phyloP scores from a whole-genome alignment of 441 rosid species.

The Croton setiger region DNA sequence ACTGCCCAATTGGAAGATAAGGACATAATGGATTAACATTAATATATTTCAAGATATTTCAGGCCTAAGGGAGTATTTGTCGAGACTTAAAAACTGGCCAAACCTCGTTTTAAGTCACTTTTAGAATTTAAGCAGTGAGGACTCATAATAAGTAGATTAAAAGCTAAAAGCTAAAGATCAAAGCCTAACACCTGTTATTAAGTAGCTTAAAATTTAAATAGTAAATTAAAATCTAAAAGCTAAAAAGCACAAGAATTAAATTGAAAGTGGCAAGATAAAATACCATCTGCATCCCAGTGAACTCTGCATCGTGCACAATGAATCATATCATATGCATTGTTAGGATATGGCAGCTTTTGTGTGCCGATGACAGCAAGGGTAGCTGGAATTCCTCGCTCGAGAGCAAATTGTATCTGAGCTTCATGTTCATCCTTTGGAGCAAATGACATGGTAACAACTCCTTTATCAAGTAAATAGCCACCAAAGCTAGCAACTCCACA shows the following conservation, averaged over 20 bases:
- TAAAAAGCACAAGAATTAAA: too few relatives aligned
- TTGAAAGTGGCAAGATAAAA: not conserved
- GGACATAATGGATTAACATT: not conserved
- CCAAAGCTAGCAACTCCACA: constrained; percentile 97
- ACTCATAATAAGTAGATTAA: too few relatives aligned
- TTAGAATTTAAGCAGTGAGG: too few relatives aligned
- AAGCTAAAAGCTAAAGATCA: too few relatives aligned
- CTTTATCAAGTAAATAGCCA: constrained; percentile 69
- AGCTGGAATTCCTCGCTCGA: constrained; percentile 94
- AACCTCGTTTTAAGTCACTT: too few relatives aligned
- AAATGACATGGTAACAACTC: constrained; percentile 84
- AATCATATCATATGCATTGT: constrained; percentile 67
- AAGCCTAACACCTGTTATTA: too few relatives aligned
- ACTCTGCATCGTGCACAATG: constrained; percentile 97
- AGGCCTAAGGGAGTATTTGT: too few relatives aligned
- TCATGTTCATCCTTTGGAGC: constrained; percentile 98
- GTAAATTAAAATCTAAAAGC: too few relatives aligned
- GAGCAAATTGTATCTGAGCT: constrained; percentile 95
- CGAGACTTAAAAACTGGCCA: too few relatives aligned
- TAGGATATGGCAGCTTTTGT: constrained; percentile 63
- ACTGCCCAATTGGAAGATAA: constrained; percentile 7
- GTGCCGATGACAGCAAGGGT: constrained; percentile 83
- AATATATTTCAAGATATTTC: constrained; percentile 1
- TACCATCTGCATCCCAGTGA: constrained; percentile 91
- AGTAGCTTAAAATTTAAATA: too few relatives aligned